phyloP scores from a whole-genome alignment of 2,329 filamentous ascomycete genomes.

The Stylonectria norvegica region DNA sequence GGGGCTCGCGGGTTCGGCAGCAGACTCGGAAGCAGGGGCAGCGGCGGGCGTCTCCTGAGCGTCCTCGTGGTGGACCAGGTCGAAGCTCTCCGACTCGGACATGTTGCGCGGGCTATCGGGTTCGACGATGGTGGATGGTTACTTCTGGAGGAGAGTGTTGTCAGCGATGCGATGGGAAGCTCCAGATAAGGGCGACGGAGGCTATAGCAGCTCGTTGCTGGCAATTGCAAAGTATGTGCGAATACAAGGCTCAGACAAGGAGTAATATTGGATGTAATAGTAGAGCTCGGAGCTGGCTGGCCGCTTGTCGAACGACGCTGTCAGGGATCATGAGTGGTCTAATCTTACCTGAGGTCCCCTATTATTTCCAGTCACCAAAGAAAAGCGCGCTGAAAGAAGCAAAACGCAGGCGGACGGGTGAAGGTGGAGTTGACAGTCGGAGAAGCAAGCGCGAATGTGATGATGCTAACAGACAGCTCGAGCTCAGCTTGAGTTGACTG shows the following conservation, averaged over 20 bases:
- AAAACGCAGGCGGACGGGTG: neutral
- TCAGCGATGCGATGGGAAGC: too few relatives aligned
- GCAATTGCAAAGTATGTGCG: too few relatives aligned
- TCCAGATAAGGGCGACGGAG: too few relatives aligned
- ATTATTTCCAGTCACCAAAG: constrained; percentile 7
- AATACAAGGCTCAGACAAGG: too few relatives aligned
- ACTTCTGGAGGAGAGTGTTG: constrained; percentile 2
- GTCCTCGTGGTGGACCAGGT: constrained; percentile 43
- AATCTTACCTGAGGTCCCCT: constrained; percentile 16
- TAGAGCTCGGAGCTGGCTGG: neutral
- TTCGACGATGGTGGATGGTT: too few relatives aligned
- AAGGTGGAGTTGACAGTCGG: neutral
- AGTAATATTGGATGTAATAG: too few relatives aligned
- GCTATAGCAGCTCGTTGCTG: too few relatives aligned
- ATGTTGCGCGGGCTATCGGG: constrained; percentile 32
- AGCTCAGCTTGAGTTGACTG: too few relatives aligned
- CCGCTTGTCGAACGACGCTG: neutral
- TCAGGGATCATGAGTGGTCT: constrained; percentile 12
- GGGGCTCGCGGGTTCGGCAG: constrained; percentile 25
- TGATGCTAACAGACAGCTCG: too few relatives aligned
- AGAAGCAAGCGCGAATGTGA: constrained; percentile 6
- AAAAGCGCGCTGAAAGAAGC: constrained; percentile 5
- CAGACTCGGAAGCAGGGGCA: constrained; percentile 28
- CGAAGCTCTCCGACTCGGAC: constrained; percentile 47
- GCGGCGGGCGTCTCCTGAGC: constrained; percentile 39